A percentile compares a stretch with the other conserved stretches of the same genome.
Evolutionary conservation across 202 grass and related monocot species (phyloP).

Genomic region (Sporobolus alterniflorus): DNA sequence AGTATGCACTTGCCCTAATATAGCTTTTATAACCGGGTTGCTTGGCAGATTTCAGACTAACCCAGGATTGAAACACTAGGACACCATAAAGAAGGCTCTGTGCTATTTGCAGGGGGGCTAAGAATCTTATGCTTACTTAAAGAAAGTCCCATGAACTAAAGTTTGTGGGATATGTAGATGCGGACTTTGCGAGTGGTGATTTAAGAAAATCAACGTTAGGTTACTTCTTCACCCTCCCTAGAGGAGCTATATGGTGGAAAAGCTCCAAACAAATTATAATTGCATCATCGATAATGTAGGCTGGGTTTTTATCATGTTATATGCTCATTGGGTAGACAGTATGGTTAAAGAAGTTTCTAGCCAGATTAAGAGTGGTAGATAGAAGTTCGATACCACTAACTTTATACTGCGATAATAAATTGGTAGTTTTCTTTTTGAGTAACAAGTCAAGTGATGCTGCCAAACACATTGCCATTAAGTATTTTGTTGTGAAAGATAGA

Average conservation of each 20-base stretch:
- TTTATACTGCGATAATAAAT: background rate
- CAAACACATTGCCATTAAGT: no score
- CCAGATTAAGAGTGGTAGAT: background rate
- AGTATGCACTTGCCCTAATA: no score
- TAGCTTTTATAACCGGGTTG: no score
- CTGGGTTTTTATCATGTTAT: background rate
- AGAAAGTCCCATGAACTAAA: background rate
- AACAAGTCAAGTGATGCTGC: background rate
- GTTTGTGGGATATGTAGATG: no score
- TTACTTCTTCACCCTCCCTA: background rate
- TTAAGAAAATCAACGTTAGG: background rate
- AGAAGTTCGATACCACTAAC: background rate
- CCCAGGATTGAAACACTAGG: no score
- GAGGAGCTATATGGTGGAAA: no score
- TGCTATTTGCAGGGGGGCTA: no score
- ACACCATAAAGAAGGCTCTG: no score
- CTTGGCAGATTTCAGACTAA: no score
- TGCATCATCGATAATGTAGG: background rate
- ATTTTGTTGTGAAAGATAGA: no score
- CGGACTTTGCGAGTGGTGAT: no score
- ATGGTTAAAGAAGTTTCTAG: background rate
- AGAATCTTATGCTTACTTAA: no score
- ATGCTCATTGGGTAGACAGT: background rate
- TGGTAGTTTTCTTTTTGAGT: background rate
- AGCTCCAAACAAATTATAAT: background rate